Evolutionary conservation across 441 rosid genomes (phyloP), one percentile per base, ranked within the genome.

Genomic region (Cnidoscolus chayamansa): DNA sequence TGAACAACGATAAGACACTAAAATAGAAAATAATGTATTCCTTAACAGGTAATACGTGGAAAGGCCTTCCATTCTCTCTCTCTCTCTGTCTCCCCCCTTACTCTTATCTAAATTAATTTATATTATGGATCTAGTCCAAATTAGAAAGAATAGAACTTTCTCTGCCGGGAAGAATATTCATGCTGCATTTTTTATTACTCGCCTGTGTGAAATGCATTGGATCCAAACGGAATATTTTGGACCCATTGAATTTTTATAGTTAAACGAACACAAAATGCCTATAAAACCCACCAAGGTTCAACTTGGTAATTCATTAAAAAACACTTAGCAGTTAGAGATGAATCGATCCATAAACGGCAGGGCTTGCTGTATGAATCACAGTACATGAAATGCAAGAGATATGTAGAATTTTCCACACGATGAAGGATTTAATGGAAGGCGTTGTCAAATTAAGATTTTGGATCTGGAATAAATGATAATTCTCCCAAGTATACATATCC

Each of bases 111-210:
- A 10, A 31, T 31, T 16, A 31, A 30, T 5, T 3, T 31, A 13
- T 13, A 60, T 17, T 4, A 9, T 19, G 31, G 61, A 48, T 9
- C 51, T 48, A 58, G 55, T 68, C 12, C 68, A 53, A 12, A 66
- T 10, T 51, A 43, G 15, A 53, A 76, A 62, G 43, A 62, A 56
- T 32, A 56, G 48, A 73, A 65, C 63, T 78, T 78, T 71, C 70
- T 65, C 65, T 50, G 53, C 59, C 45, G 48, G 78, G 83, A 79
- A 74, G 83, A 82, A 82, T 85, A 85, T 85, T 79, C 86, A 80
- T 9, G 65, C 57, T 65, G 72, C 63, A 57, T 19, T 64, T 19
- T 63, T 25, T 25, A 25, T 25, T 60, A 49, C 58, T 65, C 71
- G 76, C 75, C 65, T 49, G 72, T 67, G 57, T 71, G 57, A 10